Base-by-base conservation (phyloP, 2,329 filamentous ascomycete genomes). In the Venturia aucupariae region DNA sequence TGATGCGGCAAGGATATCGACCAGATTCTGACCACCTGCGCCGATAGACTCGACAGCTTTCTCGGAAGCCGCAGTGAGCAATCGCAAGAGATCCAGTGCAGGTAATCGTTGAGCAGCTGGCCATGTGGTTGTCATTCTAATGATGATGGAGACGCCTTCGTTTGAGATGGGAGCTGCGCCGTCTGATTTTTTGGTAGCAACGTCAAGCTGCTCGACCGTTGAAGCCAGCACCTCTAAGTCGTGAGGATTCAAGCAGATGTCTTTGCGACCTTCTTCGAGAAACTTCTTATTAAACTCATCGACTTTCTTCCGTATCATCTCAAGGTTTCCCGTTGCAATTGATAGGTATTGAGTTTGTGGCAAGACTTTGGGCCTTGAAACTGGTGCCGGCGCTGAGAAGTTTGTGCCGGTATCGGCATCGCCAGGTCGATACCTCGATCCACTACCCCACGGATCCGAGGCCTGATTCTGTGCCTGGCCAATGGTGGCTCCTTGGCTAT, bases 401-500 rank as follows among this genome's bases (percentile, higher is more conserved):
- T 67, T 38, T 32, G 74, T 74, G 5, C 80, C 71, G 59, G 76
- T 74, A 0, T 77, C 72, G 4, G 76, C 79, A 68, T 90, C 86
- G 17, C 87, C 90, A 27, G 92, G 90, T 62, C 88, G 84, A 74
- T 96, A 95, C 68, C 90, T 82, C 63, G 86, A 84, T 68, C 93
- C 90, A 22, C 86, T 86, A 7, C 90, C 91, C 79, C 86, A 91
- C 0, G 90, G 88, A 75, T 96, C 90, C 41, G 84, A 79, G 1
- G 82, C 82, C 19, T 78, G 75, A 22, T 30, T 22, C 13, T 82
- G 78, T 68, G 72, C 69, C 65, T 87, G 83, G 0, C 91, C 91
- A n/a, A 96, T 78, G 0, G 87, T 90, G 8, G 91, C 89, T 3
- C 92, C 92, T 76, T 93, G 86, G 0, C 92, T 96, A 72, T 97